Evolutionary conservation across 768 basidiomycete species (phyloP).

Genomic region (Trametes elegans): DNA sequence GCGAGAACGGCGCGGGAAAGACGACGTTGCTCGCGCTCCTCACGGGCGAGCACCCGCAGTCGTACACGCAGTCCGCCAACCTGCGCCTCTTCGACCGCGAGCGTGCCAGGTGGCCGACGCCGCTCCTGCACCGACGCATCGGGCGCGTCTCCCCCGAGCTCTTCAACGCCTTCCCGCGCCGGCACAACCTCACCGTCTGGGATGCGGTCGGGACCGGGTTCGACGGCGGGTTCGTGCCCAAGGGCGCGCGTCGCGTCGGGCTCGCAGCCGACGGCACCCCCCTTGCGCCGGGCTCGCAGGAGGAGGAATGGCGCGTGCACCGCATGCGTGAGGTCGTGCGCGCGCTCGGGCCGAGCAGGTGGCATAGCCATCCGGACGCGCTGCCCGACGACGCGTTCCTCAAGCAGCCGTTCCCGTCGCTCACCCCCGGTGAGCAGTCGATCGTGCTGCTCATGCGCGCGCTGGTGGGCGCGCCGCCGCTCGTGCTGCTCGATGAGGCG

Average conservation of each 20-base stretch:
- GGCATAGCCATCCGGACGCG: constrained; percentile 30
- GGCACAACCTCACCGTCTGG: constrained; percentile 63
- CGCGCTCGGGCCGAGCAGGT: constrained; percentile 58
- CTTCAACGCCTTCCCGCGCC: constrained; percentile 84
- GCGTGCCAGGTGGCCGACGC: constrained; percentile 65
- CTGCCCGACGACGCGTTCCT: constrained; percentile 41
- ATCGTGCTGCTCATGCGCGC: constrained; percentile 84
- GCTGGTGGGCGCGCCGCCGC: constrained; percentile 65
- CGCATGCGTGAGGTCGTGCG: constrained; percentile 59
- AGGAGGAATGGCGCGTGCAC: constrained; percentile 38
- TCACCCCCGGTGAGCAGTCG: constrained; percentile 75
- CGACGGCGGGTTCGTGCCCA: constrained; percentile 74
- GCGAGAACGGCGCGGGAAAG: constrained; percentile 93
- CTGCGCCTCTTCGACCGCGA: constrained; percentile 61
- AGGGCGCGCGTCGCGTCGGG: constrained; percentile 44
- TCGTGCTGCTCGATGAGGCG: constrained; percentile 88
- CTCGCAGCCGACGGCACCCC: constrained; percentile 36
- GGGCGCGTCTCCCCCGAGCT: constrained; percentile 89
- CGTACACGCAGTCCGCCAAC: constrained; percentile 67
- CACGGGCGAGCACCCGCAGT: constrained; percentile 94
- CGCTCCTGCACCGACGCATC: constrained; percentile 60
- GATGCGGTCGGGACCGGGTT: constrained; percentile 89
- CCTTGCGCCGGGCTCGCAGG: constrained; percentile 37
- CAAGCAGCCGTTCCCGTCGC: constrained; percentile 52
- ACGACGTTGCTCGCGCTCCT: constrained; percentile 88